Conservation (phyloP, 371 early-diverging fungal species). For the Zychaea mexicana region DNA sequence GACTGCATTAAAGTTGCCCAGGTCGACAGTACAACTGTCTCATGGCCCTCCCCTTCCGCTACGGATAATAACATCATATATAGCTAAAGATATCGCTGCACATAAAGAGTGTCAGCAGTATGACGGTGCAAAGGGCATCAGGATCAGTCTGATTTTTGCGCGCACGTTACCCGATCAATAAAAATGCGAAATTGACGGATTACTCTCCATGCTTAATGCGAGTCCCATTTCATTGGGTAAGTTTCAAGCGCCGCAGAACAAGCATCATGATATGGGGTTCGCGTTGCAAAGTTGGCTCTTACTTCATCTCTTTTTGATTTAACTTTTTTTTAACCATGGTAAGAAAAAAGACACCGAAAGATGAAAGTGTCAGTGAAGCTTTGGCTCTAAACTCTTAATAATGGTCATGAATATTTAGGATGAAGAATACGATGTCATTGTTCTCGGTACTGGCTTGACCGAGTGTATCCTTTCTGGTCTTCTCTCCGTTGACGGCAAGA, state of each 20-base stretch:
- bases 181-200: too few relatives aligned
- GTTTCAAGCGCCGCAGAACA: not conserved
- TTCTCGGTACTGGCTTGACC: constrained; percentile 99
- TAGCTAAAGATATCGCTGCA: too few relatives aligned
- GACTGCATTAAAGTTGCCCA: too few relatives aligned
- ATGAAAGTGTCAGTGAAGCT: too few relatives aligned
- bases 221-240: not conserved
- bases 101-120: too few relatives aligned
- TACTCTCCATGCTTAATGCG: not conserved
- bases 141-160: too few relatives aligned
- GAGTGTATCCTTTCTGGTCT: constrained; percentile 99
- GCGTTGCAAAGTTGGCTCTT: not conserved
- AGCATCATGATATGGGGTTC: not conserved
- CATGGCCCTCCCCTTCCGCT: too few relatives aligned
- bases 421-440: constrained; percentile 93
- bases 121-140: too few relatives aligned
- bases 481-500: constrained; percentile 97
- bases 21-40: too few relatives aligned
- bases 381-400: not conserved
- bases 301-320: not conserved
- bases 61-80: too few relatives aligned
- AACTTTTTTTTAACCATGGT: not conserved
- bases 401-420: constrained; percentile 53
- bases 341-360: not conserved
- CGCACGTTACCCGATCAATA: too few relatives aligned